A percentile compares a stretch with the other conserved stretches of the same genome.
Evolutionary conservation across 139 green algal genomes (phyloP).

Genomic region (Closterium sp.): DNA sequence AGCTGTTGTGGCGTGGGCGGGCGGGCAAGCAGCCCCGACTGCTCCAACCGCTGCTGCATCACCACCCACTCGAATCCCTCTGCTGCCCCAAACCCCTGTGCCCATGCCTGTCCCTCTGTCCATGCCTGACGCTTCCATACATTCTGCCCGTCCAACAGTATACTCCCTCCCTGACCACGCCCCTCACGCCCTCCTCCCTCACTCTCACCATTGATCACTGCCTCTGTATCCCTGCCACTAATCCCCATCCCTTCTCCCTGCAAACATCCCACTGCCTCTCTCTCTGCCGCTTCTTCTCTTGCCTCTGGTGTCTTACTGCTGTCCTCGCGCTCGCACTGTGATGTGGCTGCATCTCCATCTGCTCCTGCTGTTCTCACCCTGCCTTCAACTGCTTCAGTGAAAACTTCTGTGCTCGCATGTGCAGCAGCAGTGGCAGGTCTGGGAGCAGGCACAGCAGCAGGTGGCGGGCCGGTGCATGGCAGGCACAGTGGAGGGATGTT

Average conservation of each 20-base stretch:
- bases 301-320: slow-evolving; percentile 44
- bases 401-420: slow-evolving; percentile 47
- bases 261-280: slow-evolving; percentile 44
- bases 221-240: not conserved
- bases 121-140: too few species aligned
- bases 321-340: slow-evolving; percentile 75
- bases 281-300: slow-evolving; percentile 22
- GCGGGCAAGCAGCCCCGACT: not conserved
- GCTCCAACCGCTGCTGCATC: not conserved
- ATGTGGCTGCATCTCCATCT: slow-evolving; percentile 61
- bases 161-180: too few species aligned
- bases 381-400: slow-evolving; percentile 56
- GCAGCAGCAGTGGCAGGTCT: slow-evolving; percentile 72
- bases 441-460: slow-evolving; percentile 7
- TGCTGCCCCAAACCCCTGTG: not conserved
- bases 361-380: slow-evolving; percentile 59
- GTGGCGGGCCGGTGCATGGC: not conserved
- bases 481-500: not conserved
- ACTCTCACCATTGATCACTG: not conserved
- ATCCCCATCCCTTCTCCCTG: slow-evolving; percentile 23
- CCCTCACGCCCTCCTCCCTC: too few species aligned
- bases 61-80: not conserved
- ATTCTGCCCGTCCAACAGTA: too few species aligned
- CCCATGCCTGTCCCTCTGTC: slow-evolving; percentile 19
- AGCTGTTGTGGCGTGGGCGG: not conserved